Evolutionary conservation across 371 early-diverging fungal species (phyloP).

Genomic region (Mortierella sp.): DNA sequence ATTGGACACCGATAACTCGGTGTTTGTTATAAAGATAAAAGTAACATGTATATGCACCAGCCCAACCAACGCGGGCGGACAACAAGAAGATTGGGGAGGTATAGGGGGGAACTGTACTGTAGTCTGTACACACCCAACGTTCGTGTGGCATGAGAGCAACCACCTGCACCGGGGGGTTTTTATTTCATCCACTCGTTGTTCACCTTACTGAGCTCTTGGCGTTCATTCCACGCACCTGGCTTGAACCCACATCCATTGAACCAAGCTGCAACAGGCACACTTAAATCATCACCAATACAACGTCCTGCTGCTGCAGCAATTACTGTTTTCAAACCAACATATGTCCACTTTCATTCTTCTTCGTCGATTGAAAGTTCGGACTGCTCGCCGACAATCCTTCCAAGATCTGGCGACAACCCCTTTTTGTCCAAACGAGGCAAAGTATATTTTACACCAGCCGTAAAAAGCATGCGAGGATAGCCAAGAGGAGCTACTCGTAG

Average conservation of each 20-base stretch:
- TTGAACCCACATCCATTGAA: neutral
- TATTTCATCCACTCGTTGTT: neutral
- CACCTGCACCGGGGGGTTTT: neutral
- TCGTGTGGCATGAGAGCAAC: neutral
- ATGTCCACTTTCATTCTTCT: neutral
- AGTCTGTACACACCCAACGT: neutral
- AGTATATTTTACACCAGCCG: neutral
- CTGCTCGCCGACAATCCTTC: neutral
- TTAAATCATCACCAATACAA: neutral
- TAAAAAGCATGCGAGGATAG: neutral
- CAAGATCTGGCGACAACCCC: neutral
- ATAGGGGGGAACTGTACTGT: neutral
- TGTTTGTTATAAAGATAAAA: neutral
- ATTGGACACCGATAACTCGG: neutral
- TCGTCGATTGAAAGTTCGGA: neutral
- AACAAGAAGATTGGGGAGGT: neutral
- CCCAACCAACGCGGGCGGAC: neutral
- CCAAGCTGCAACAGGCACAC: neutral
- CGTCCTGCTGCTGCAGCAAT: neutral
- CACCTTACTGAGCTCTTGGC: conserved; percentile 17
- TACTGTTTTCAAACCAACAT: neutral
- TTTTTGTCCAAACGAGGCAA: neutral
- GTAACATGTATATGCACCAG: neutral
- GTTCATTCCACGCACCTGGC: neutral
- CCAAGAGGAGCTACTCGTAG: neutral